A percentile compares a stretch with the other conserved stretches of the same genome.
Evolutionary conservation across 1,284 basidiomycete genomes (phyloP).

Genomic region (Singerocomus inundabilis): DNA sequence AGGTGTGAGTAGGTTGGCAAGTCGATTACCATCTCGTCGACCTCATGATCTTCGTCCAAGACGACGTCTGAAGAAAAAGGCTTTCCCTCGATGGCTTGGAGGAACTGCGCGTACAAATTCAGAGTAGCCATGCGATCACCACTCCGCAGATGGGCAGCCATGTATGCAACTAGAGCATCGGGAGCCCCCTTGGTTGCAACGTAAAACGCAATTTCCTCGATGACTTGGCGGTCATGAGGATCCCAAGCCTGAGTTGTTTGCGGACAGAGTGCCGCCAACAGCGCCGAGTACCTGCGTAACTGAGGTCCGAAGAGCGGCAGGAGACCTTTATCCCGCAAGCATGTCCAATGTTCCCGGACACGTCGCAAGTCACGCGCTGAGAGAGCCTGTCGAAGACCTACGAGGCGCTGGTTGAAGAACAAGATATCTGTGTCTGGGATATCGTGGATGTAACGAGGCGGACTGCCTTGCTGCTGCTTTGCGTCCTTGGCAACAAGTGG

Average conservation of each 20-base stretch:
- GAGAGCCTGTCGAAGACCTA: conserved; percentile 38
- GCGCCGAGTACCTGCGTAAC: conserved; percentile 39
- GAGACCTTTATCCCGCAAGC: conserved; percentile 43
- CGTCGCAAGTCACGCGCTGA: conserved; percentile 33
- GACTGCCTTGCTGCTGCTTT: conserved; percentile 7
- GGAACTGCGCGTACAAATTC: conserved; percentile 46
- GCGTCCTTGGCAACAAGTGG: conserved; percentile 4
- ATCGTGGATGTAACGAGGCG: conserved; percentile 12
- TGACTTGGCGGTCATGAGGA: conserved; percentile 28
- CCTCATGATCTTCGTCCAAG: conserved; percentile 22
- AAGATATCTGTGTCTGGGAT: conserved; percentile 34
- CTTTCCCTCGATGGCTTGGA: conserved; percentile 27
- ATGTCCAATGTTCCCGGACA: conserved; percentile 43
- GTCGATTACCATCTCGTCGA: conserved; percentile 21
- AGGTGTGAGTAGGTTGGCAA: conserved; percentile 15
- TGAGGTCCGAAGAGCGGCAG: conserved; percentile 45
- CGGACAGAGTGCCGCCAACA: conserved; percentile 35
- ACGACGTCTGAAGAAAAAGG: conserved; percentile 14
- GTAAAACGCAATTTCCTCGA: conserved; percentile 50
- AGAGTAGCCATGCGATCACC: conserved; percentile 44
- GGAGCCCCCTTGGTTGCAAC: conserved; percentile 42
- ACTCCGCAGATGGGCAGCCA: conserved; percentile 46
- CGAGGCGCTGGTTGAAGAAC: conserved; percentile 37
- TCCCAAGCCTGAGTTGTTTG: conserved; percentile 23
- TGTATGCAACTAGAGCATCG: conserved; percentile 48